A percentile compares a stretch with the other conserved stretches of the same genome.
phyloP scores from a whole-genome alignment of 345 rosid species.

The Psidium friedrichsthalianum region DNA sequence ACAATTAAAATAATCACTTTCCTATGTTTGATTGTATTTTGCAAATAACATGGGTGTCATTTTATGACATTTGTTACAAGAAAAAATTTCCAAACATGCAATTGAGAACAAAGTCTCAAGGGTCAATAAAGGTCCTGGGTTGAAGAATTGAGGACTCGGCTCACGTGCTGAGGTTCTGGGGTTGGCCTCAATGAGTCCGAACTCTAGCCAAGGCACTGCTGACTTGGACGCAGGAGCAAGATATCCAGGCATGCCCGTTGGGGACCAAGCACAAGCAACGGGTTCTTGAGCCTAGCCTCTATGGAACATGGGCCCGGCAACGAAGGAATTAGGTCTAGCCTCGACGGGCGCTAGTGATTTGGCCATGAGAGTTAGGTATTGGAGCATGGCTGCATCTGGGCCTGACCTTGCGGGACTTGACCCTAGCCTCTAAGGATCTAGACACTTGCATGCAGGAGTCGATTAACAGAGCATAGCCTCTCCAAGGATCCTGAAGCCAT shows the following conservation, averaged over 20 bases:
- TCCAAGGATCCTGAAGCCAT: rapidly evolving
- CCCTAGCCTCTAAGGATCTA: background rate
- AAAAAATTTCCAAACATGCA: background rate
- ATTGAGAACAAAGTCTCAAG: background rate
- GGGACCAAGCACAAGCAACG: background rate
- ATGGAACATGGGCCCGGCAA: rapidly evolving
- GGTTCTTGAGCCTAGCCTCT: background rate
- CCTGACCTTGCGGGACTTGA: background rate
- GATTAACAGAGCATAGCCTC: rapidly evolving
- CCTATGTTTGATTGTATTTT: background rate
- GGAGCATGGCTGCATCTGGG: rapidly evolving
- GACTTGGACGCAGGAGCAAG: background rate
- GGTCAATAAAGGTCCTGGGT: background rate
- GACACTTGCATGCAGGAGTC: background rate
- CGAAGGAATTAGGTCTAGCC: background rate
- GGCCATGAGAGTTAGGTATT: background rate
- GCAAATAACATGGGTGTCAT: background rate
- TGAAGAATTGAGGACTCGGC: rapidly evolving
- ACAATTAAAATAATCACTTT: background rate
- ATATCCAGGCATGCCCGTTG: rapidly evolving
- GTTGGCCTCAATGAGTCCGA: too few relatives aligned
- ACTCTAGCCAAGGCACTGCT: too few relatives aligned
- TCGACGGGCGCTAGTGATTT: rapidly evolving
- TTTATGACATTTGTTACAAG: rapidly evolving
- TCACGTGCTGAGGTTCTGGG: background rate